Conservation (phyloP, 495 filamentous ascomycete genomes). For the Aspergillus kassunensis region DNA sequence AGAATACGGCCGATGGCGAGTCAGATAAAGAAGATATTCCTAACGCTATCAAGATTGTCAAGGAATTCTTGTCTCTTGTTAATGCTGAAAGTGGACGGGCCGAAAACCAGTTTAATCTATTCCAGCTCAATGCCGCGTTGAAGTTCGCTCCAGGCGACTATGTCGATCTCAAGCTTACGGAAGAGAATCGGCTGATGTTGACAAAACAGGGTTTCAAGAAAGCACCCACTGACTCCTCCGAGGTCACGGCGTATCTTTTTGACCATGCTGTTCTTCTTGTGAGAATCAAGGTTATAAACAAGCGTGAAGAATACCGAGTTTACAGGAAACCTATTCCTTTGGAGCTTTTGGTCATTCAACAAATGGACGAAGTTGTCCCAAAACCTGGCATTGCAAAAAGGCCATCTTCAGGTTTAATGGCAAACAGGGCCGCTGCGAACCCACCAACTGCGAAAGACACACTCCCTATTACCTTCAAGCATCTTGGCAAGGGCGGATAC, state of each 20-base stretch:
- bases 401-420: conserved; percentile 81
- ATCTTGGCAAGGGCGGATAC: conserved; percentile 95
- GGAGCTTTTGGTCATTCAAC: conserved; percentile 86
- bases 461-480: conserved; percentile 95
- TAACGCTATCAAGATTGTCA: conserved; percentile 77
- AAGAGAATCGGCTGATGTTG: conserved; percentile 87
- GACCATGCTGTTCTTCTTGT: conserved; percentile 93
- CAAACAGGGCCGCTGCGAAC: conserved; percentile 59
- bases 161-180: conserved; percentile 91
- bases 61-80: conserved; percentile 80
- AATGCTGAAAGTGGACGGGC: conserved; percentile 95
- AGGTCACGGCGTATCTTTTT: conserved; percentile 91
- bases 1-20: conserved; percentile 80
- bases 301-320: conserved; percentile 89
- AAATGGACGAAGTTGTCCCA: conserved; percentile 94
- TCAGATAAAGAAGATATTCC: conserved; percentile 90
- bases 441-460: conserved; percentile 56
- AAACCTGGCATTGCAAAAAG: conserved; percentile 75
- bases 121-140: conserved; percentile 82
- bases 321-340: conserved; percentile 95
- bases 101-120: conserved; percentile 96
- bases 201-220: conserved; percentile 94
- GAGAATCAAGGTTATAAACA: conserved; percentile 82
- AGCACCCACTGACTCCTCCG: conserved; percentile 75
- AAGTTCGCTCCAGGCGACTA: conserved; percentile 82